Conservation (phyloP, 768 basidiomycete genomes). For the Mycena sanguinolenta region DNA sequence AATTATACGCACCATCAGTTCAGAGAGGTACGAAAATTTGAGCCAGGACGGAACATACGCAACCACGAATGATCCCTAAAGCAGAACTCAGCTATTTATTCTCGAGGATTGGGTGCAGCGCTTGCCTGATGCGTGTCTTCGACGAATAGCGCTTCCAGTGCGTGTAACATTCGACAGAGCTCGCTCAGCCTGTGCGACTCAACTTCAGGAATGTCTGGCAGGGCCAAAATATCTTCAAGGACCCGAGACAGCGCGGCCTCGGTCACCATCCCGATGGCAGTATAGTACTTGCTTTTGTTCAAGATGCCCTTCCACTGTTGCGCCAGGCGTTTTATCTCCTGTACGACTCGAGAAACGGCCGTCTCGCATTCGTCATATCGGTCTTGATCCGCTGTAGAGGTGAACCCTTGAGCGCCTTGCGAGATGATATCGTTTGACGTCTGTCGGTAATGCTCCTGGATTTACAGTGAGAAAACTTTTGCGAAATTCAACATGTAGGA, state of each 20-base stretch:
- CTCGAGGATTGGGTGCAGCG: slow-evolving; percentile 11
- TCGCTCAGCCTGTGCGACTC: slow-evolving; percentile 90
- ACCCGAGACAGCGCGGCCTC: slow-evolving; percentile 78
- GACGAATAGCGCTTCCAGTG: slow-evolving; percentile 85
- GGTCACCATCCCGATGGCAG: slow-evolving; percentile 77
- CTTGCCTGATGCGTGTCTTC: slow-evolving; percentile 73
- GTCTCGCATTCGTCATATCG: slow-evolving; percentile 84
- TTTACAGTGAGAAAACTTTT: neutral
- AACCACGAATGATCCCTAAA: slow-evolving; percentile 81
- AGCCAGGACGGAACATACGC: slow-evolving; percentile 94
- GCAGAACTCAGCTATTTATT: neutral
- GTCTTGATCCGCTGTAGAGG: slow-evolving; percentile 76
- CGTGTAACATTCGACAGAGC: slow-evolving; percentile 82
- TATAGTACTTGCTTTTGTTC: slow-evolving; percentile 78
- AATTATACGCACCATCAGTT: slow-evolving; percentile 79
- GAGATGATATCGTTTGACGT: slow-evolving; percentile 60
- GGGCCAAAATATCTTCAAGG: slow-evolving; percentile 77
- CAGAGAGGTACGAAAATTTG: slow-evolving; percentile 94
- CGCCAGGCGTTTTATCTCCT: slow-evolving; percentile 72
- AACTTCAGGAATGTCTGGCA: slow-evolving; percentile 89
- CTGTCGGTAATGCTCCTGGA: slow-evolving; percentile 64
- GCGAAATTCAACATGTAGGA: slow-evolving; percentile 21
- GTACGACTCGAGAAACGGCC: slow-evolving; percentile 72
- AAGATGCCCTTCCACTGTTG: slow-evolving; percentile 81
- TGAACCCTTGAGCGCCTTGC: slow-evolving; percentile 74